Conservation (phyloP, 2,329 filamentous ascomycete genomes). For the Penicillium verrucosum region DNA sequence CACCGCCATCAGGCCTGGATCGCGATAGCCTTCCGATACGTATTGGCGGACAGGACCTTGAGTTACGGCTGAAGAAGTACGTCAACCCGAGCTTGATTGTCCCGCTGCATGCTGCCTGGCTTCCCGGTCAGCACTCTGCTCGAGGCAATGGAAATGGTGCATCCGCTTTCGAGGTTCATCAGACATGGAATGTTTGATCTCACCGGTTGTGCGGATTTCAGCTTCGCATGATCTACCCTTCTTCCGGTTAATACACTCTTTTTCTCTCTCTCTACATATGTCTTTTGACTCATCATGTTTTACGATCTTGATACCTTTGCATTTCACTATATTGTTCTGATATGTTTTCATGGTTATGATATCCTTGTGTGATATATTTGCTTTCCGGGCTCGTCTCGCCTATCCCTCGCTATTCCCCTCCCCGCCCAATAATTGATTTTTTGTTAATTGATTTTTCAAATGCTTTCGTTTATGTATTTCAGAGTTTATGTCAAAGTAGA, state of each 20-base stretch:
- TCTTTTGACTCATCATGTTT: conserved; percentile 13
- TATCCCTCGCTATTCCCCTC: neutral
- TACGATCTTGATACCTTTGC: conserved; percentile 23
- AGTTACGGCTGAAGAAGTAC: conserved; percentile 44
- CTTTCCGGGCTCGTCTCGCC: neutral
- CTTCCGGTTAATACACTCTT: neutral
- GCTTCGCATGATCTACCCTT: neutral
- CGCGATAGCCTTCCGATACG: conserved; percentile 43
- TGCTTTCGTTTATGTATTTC: neutral
- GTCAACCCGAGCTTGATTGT: conserved; percentile 47
- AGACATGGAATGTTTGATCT: conserved; percentile 13
- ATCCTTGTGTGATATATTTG: neutral
- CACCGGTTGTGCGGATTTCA: neutral
- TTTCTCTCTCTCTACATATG: neutral
- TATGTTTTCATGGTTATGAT: conserved; percentile 3
- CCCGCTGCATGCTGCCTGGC: conserved; percentile 45
- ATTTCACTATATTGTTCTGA: conserved; percentile 2
- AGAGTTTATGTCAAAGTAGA: neutral
- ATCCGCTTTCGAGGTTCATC: conserved; percentile 15
- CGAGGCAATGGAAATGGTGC: conserved; percentile 22
- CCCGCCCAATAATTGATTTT: neutral
- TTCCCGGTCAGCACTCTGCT: conserved; percentile 31
- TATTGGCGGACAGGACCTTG: conserved; percentile 41
- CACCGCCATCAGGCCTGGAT: conserved; percentile 43
- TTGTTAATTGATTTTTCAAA: neutral